These are phyloP conservation scores for Knoxia roxburghii DNA, from an alignment of 257 asterid species.

Conservation along the genomic window DNA sequence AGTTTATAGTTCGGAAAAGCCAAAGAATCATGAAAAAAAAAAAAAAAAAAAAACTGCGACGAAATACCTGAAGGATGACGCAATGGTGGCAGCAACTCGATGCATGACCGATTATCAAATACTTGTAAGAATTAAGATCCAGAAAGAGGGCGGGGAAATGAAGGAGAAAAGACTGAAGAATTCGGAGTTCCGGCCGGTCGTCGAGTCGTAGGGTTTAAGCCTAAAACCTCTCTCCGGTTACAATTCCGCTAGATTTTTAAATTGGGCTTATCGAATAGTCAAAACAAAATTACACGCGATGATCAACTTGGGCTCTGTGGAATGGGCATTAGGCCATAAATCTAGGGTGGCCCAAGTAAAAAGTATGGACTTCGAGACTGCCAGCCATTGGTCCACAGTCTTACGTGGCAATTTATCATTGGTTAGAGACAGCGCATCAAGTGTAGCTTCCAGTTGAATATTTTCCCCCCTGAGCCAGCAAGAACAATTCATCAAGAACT, in stretches of 20 bases:
- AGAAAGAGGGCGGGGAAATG: not conserved
- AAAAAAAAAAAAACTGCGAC: not conserved
- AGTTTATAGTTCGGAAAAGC: no score
- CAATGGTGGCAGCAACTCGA: conserved; percentile 52
- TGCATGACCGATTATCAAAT: conserved; percentile 34
- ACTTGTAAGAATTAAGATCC: not conserved
- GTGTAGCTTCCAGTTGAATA: conserved; percentile 3
- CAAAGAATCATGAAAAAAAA: not conserved
- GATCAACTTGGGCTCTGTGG: not conserved
- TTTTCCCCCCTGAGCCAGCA: not conserved
- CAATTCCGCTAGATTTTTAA: no score
- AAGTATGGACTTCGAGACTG: no score
- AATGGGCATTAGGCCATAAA: not conserved
- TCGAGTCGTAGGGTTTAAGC: conserved; percentile 43
- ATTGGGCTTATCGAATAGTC: not conserved
- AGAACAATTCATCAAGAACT: not conserved
- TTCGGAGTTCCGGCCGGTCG: no score
- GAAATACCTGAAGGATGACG: conserved; percentile 62
- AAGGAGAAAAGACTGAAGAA: not conserved
- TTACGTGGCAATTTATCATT: conserved; percentile 4
- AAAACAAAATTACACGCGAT: not conserved
- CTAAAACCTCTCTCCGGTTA: conserved; percentile 10
- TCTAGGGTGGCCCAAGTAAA: not conserved
- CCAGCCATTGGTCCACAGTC: no score
- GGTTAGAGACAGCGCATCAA: conserved; percentile 6